These are phyloP conservation scores for Avena sativa DNA, from an alignment of 176 grass and related monocot species.

Conservation along the genomic window DNA sequence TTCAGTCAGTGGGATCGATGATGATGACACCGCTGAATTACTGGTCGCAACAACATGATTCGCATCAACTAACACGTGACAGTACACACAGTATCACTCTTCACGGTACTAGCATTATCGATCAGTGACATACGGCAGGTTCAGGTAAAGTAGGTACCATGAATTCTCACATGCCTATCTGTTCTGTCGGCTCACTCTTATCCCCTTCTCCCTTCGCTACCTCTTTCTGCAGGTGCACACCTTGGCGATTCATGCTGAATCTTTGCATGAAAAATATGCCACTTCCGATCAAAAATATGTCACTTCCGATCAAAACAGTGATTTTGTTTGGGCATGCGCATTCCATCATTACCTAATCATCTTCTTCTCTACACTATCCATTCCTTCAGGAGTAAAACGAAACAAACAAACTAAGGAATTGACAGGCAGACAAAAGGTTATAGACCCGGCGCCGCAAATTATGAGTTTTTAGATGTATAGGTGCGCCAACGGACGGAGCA, in stretches of 20 bases:
- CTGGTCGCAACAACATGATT: not conserved
- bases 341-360: not conserved
- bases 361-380: not conserved
- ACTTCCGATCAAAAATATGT: too few species aligned
- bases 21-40: not conserved
- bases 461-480: too few species aligned
- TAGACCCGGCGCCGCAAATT: not conserved
- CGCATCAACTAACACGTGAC: not conserved
- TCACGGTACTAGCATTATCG: not conserved
- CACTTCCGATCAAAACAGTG: too few species aligned
- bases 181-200: not conserved
- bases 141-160: not conserved
- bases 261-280: not conserved
- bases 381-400: not conserved
- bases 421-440: not conserved
- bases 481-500: conserved; percentile 20
- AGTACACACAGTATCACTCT: not conserved
- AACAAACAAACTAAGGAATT: not conserved
- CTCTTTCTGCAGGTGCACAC: too few species aligned
- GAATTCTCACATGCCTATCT: not conserved
- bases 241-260: not conserved
- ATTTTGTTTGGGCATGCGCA: too few species aligned
- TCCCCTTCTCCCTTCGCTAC: not conserved
- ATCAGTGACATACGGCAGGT: not conserved
- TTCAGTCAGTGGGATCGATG: too few species aligned